These are phyloP conservation scores for Trametes cinnabarina DNA, from an alignment of 768 basidiomycete genomes.

Conservation along the genomic window DNA sequence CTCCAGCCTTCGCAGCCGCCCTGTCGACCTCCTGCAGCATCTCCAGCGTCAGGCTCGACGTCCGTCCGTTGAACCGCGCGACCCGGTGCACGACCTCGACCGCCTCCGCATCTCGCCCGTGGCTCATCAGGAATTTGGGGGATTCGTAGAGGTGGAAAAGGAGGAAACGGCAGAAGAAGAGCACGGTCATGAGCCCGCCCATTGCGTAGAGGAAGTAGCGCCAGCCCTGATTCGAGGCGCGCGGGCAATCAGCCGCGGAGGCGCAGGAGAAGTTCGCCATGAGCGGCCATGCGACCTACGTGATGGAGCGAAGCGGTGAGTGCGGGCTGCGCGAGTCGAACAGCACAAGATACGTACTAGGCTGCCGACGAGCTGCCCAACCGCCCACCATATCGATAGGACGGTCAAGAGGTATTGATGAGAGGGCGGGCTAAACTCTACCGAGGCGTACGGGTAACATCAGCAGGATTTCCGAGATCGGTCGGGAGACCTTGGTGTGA, in stretches of 20 bases:
- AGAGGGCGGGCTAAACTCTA: constrained; percentile 69
- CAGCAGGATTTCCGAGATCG: too few species aligned
- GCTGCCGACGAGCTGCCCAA: constrained; percentile 66
- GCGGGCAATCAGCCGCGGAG: constrained; percentile 36
- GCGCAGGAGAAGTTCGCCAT: constrained; percentile 64
- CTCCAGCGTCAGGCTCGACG: constrained; percentile 49
- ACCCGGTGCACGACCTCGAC: constrained; percentile 61
- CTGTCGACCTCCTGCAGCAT: constrained; percentile 36
- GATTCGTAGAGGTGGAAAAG: constrained; percentile 66
- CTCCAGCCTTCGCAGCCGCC: not conserved
- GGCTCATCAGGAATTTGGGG: constrained; percentile 70
- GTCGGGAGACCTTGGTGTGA: too few species aligned
- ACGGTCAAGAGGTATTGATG: constrained; percentile 77
- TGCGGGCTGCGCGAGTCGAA: not conserved
- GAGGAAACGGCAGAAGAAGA: constrained; percentile 63
- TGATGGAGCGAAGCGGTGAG: not conserved
- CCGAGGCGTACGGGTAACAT: too few species aligned
- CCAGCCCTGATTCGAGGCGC: constrained; percentile 66
- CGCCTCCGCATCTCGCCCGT: constrained; percentile 59
- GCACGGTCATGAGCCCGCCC: constrained; percentile 65
- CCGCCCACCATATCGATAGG: constrained; percentile 78
- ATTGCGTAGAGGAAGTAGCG: constrained; percentile 71
- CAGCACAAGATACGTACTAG: constrained; percentile 29
- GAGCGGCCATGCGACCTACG: constrained; percentile 68
- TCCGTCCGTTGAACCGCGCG: constrained; percentile 57